Evolutionary conservation across 2,329 filamentous ascomycete genomes (phyloP).

Genomic region (Mariannaea elegans): DNA sequence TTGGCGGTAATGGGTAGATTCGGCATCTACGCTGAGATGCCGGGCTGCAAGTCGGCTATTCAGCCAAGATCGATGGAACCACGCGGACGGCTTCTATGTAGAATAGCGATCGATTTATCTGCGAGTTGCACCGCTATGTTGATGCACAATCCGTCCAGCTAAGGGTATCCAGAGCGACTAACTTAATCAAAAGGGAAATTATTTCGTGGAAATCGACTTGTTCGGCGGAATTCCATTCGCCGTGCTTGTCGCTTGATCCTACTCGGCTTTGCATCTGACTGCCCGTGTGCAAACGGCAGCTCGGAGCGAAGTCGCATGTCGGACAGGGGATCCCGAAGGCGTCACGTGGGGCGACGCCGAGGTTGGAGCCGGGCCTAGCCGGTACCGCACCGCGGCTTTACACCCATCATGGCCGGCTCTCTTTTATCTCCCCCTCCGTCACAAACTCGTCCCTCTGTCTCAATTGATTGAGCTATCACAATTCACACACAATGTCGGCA

Average conservation of each 20-base stretch:
- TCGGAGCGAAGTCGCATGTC: slow-evolving; percentile 32
- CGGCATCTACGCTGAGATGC: slow-evolving; percentile 15
- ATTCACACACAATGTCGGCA: slow-evolving; percentile 60
- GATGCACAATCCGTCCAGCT: too few species aligned
- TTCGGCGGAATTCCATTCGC: slow-evolving; percentile 4
- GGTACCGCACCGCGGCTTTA: slow-evolving; percentile 43
- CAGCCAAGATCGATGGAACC: background rate
- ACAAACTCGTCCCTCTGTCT: slow-evolving; percentile 25
- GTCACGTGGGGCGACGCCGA: slow-evolving; percentile 52
- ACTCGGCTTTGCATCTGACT: slow-evolving; percentile 12
- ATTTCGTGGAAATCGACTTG: too few species aligned
- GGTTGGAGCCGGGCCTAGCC: slow-evolving; percentile 56
- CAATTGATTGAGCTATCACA: slow-evolving; percentile 38
- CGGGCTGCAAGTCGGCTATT: slow-evolving; percentile 22
- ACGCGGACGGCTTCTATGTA: background rate
- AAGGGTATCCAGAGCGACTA: background rate
- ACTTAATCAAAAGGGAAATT: background rate
- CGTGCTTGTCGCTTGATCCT: slow-evolving; percentile 14
- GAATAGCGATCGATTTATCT: too few species aligned
- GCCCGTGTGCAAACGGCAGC: slow-evolving; percentile 14
- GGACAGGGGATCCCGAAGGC: slow-evolving; percentile 15
- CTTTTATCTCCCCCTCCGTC: slow-evolving; percentile 28
- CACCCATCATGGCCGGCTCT: slow-evolving; percentile 38
- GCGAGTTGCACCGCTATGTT: too few species aligned
- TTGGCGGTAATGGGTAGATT: slow-evolving; percentile 4